Evolutionary conservation across 2,329 filamentous ascomycete species (phyloP), one percentile per base, ranked within the genome.

Genomic region (Diaporthe aspalathi): DNA sequence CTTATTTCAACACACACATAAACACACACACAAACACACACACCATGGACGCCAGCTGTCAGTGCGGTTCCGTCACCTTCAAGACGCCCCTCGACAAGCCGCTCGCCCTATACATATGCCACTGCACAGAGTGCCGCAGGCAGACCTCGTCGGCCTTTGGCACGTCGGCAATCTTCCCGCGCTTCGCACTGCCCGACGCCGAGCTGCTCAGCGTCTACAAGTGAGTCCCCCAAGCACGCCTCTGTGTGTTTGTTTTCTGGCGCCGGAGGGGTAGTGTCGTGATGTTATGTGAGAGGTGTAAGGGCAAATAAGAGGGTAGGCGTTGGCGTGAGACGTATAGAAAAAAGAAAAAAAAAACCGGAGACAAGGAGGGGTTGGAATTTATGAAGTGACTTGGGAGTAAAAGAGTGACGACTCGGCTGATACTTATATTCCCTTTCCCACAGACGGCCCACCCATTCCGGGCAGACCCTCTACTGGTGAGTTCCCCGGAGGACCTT

Each of bases 131-230:
- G 77, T 93, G 91, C 79, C 87, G 88, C 60, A 85, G 87, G 70
- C 91, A 93, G 81, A 89, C 89, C 38, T 84, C 88, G 68, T 90
- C 89, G 9, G 90, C 91, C 1, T 93, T 91, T 79, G 91, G 91
- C 35, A 88, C 90, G 40, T 91, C 89, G 45, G 91, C 91, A 75
- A 92, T 92, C 72, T 93, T 92, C 75, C 91, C 91, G 1, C 84
- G 84, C n/a, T 93, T 93, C 72, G 78, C 83, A 12, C 81, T 93
- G 35, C 88, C 90, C 0, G 79, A 80, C 47, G 80, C 78, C 20
- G 83, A 85, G 27, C 73, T 84, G 57, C 76, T 91, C 74, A 86
- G 85, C 70, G 87, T 86, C 74, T 90, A 90, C 74, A 83, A 82
- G 88, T 88, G 76, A 78, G 86, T 84, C 32, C n/a, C 11, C 14